These are phyloP conservation scores for Microstegium vimineum DNA, from an alignment of 176 grass and related monocot genomes.

Conservation along the genomic window DNA sequence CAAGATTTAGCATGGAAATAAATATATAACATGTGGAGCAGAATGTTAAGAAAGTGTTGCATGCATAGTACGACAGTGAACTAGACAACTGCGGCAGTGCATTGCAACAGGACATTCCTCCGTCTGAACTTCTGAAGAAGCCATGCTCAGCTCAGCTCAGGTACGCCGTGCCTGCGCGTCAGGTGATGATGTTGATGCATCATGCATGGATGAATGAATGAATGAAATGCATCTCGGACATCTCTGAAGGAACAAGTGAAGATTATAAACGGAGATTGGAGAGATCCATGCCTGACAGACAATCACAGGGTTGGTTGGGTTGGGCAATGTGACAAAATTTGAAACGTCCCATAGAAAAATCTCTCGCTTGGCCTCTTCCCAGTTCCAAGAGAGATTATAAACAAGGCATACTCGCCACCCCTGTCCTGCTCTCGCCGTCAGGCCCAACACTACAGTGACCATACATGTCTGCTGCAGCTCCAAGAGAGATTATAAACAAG, in stretches of 20 bases:
- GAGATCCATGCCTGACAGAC: neutral
- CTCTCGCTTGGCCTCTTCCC: neutral
- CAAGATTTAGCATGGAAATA: no score
- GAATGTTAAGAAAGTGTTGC: no score
- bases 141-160: neutral
- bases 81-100: no score
- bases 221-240: neutral
- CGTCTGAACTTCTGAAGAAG: constrained; percentile 1
- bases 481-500: no score
- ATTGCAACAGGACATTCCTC: neutral
- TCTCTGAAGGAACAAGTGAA: constrained; percentile 8
- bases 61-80: no score
- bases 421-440: constrained; percentile 10
- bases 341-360: neutral
- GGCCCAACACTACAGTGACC: constrained; percentile 15
- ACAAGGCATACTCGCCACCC: constrained; percentile 27
- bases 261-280: neutral
- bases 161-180: neutral
- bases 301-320: constrained; percentile 10
- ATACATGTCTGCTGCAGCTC: constrained; percentile 16
- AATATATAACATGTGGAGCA: no score
- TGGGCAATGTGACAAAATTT: constrained; percentile 20
- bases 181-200: neutral
- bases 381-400: neutral
- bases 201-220: neutral